Percentiles rank a stretch among this genome's conserved stretches.
Evolutionary conservation across 2,329 filamentous ascomycete genomes (phyloP).

Genomic region (Lachnellula willkommii): DNA sequence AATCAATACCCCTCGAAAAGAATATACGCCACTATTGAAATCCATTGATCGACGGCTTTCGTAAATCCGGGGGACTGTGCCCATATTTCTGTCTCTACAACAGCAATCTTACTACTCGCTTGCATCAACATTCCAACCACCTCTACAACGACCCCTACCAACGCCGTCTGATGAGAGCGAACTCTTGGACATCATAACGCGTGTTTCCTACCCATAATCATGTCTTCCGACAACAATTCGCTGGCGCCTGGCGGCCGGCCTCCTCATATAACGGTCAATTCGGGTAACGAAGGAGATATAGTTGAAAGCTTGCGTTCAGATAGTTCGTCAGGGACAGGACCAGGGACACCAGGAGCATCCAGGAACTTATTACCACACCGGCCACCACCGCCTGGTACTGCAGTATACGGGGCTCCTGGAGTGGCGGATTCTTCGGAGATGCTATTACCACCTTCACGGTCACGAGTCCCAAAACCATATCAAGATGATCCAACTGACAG

Average conservation of each 20-base stretch:
- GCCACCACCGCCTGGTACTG: conserved; percentile 10
- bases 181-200: conserved; percentile 9
- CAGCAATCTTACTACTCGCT: background rate
- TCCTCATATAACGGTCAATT: conserved; percentile 61
- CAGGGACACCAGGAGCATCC: conserved; percentile 23
- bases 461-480: conserved; percentile 43
- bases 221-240: conserved; percentile 13
- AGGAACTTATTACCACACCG: conserved; percentile 28
- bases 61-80: background rate
- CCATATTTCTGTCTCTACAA: conserved; percentile 8
- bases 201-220: conserved; percentile 5
- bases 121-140: background rate
- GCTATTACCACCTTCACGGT: conserved; percentile 42
- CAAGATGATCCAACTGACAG: conserved; percentile 45
- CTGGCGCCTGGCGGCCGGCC: conserved; percentile 26
- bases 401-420: conserved; percentile 23
- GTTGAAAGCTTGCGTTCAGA: conserved; percentile 32
- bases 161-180: conserved; percentile 12
- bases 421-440: conserved; percentile 40
- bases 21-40: background rate
- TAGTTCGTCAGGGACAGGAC: conserved; percentile 28
- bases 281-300: conserved; percentile 47
- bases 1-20: background rate
- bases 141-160: background rate
- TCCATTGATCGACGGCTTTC: background rate